These are phyloP conservation scores for Apium graveolens DNA, from an alignment of 129 eudicot genomes.

Conservation along the genomic window DNA sequence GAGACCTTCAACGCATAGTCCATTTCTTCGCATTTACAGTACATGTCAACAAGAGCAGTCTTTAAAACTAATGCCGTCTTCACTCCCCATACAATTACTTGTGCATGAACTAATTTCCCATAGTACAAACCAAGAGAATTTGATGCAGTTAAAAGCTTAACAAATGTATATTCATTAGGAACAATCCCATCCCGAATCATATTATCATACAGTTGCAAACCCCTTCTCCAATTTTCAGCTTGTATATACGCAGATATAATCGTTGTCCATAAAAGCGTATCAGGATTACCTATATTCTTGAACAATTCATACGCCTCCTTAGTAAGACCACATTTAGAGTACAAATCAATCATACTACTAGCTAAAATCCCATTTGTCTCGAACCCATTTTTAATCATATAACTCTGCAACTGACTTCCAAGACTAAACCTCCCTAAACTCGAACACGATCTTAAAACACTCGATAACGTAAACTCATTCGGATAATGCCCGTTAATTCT, in stretches of 20 bases:
- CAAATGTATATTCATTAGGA: constrained; percentile 13
- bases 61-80: constrained; percentile 13
- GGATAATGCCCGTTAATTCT: constrained; percentile 11
- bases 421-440: not conserved
- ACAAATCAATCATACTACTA: constrained; percentile 12
- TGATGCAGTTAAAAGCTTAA: constrained; percentile 7
- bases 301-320: constrained; percentile 9
- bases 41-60: constrained; percentile 20
- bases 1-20: constrained; percentile 13
- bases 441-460: constrained; percentile 7
- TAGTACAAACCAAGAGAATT: constrained; percentile 9
- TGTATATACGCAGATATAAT: constrained; percentile 12
- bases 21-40: constrained; percentile 12
- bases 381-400: constrained; percentile 11
- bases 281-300: not conserved
- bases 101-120: constrained; percentile 23
- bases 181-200: constrained; percentile 2
- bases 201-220: constrained; percentile 6
- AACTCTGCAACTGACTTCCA: constrained; percentile 10
- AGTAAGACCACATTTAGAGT: constrained; percentile 3
- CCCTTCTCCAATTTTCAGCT: constrained; percentile 6
- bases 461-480: constrained; percentile 1
- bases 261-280: constrained; percentile 11
- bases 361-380: constrained; percentile 8
- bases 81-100: constrained; percentile 7